phyloP scores from a whole-genome alignment of 202 grass and related monocot genomes.

The Setaria viridis region DNA sequence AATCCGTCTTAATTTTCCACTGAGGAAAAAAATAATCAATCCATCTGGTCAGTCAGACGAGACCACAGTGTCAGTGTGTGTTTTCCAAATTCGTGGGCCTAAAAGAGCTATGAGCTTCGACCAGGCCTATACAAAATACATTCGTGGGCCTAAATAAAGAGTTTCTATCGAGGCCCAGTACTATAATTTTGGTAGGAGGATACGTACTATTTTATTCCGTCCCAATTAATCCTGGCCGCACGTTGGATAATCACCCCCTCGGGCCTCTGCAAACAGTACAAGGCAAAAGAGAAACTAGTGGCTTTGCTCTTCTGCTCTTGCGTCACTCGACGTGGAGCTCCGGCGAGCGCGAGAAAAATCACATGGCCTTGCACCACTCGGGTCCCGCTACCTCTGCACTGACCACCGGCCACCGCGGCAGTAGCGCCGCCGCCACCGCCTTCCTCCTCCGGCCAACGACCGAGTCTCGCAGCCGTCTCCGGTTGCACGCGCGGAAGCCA shows the following conservation, averaged over 20 bases:
- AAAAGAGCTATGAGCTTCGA: neutral
- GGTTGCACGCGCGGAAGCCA: slow-evolving; percentile 51
- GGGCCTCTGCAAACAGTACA: neutral
- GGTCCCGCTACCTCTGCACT: slow-evolving; percentile 9
- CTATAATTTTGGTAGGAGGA: neutral
- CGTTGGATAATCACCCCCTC: neutral
- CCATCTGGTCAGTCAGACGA: too few relatives aligned
- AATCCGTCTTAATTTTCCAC: too few relatives aligned
- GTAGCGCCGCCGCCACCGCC: neutral
- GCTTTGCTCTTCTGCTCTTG: neutral
- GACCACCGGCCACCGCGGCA: neutral
- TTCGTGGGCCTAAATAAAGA: neutral
- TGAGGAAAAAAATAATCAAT: too few relatives aligned
- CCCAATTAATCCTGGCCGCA: slow-evolving; percentile 35
- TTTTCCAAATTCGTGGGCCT: neutral
- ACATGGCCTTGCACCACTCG: slow-evolving; percentile 52
- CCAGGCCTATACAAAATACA: too few relatives aligned
- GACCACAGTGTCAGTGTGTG: too few relatives aligned
- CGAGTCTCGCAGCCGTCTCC: slow-evolving; percentile 1
- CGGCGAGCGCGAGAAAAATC: neutral
- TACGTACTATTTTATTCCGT: neutral
- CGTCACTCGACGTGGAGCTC: neutral
- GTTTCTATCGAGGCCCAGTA: neutral
- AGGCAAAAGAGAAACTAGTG: slow-evolving; percentile 37
- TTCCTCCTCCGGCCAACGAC: neutral